These are phyloP conservation scores for Aspergillus quadricinctus DNA, from an alignment of 2,329 filamentous ascomycete genomes.

Conservation along the genomic window DNA sequence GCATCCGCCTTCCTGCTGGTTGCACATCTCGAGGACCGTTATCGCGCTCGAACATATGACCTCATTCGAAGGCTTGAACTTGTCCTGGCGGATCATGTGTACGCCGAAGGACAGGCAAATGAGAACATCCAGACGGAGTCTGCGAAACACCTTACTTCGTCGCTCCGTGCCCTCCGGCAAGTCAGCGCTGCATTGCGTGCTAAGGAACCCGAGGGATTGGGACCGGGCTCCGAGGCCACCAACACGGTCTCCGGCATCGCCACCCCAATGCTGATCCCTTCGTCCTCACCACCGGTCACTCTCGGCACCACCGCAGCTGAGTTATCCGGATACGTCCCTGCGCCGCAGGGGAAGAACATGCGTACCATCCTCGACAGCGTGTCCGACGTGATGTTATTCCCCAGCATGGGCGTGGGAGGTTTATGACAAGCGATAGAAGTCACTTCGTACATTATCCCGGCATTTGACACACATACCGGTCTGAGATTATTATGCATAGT, in stretches of 20 bases:
- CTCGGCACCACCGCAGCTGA: constrained; percentile 2
- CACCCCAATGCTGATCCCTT: constrained; percentile 4
- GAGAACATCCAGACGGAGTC: constrained; percentile 29
- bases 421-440: constrained; percentile 1
- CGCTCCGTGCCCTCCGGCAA: constrained; percentile 29
- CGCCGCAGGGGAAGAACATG: constrained; percentile 23
- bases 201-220: constrained; percentile 1
- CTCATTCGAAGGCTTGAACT: constrained; percentile 27
- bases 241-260: constrained; percentile 4
- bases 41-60: constrained; percentile 21
- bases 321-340: constrained; percentile 4
- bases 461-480: background rate
- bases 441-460: background rate
- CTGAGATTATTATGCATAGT: background rate
- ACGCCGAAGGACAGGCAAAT: constrained; percentile 19
- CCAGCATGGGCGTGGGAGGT: constrained; percentile 22
- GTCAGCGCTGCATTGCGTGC: constrained; percentile 26
- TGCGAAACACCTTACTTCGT: constrained; percentile 30
- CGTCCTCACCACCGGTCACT: constrained; percentile 8
- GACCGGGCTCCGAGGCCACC: constrained; percentile 3
- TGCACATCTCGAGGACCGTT: constrained; percentile 24
- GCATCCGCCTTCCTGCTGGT: constrained; percentile 39
- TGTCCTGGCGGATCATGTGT: constrained; percentile 29
- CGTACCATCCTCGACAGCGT: constrained; percentile 30
- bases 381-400: constrained; percentile 35